Conservation (phyloP, 1,284 basidiomycete species). For the Cutaneotrichosporon mucoides region DNA sequence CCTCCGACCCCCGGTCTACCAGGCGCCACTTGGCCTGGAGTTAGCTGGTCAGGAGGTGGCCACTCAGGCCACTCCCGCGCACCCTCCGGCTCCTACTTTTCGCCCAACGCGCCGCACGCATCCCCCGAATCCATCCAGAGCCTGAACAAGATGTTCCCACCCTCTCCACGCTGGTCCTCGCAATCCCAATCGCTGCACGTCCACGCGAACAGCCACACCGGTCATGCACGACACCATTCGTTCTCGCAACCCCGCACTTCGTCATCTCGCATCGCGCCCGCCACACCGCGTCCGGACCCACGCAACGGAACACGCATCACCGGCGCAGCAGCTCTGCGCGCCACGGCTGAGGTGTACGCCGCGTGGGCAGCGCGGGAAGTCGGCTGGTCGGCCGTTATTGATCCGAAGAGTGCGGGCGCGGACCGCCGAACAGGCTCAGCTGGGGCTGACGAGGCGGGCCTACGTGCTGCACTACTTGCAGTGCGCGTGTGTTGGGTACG, state of each 20-base stretch:
- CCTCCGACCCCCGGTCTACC: conserved; percentile 1
- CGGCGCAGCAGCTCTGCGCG: conserved; percentile 33
- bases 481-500: conserved; percentile 41
- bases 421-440: conserved; percentile 41
- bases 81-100: conserved; percentile 10
- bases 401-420: conserved; percentile 32
- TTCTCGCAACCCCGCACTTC: too few species aligned
- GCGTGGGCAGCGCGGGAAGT: conserved; percentile 49
- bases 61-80: background rate
- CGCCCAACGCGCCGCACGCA: conserved; percentile 10
- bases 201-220: background rate
- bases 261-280: conserved; percentile 3
- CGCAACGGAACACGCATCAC: conserved; percentile 16
- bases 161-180: background rate
- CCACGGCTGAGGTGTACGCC: conserved; percentile 47
- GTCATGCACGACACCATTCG: too few species aligned
- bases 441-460: conserved; percentile 42
- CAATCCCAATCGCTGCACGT: background rate
- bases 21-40: too few species aligned
- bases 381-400: conserved; percentile 48
- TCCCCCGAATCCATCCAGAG: background rate
- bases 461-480: conserved; percentile 40
- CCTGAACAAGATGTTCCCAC: background rate
- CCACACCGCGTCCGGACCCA: conserved; percentile 1
- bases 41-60: too few species aligned